Evolutionary conservation across 306 rosid genomes (phyloP).

Genomic region (Ammopiptanthus mongolicus): DNA sequence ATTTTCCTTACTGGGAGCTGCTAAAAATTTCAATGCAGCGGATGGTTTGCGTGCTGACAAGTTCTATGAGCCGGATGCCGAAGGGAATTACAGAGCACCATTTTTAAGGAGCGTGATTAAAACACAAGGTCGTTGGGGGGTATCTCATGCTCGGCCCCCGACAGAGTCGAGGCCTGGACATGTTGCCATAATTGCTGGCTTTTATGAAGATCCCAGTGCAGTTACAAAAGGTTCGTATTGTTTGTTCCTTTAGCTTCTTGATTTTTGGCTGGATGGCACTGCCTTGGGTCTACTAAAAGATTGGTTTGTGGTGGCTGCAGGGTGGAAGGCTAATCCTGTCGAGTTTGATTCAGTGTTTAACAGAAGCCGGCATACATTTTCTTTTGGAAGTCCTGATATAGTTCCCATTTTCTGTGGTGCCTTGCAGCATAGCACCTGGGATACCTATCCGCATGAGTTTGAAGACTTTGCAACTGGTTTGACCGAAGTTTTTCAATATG

Average conservation of each 20-base stretch:
- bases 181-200: conserved; percentile 82
- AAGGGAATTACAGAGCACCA: conserved; percentile 72
- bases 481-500: neutral
- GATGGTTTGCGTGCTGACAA: conserved; percentile 94
- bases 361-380: conserved; percentile 66
- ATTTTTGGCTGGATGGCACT: conserved; percentile 5
- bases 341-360: conserved; percentile 91
- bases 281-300: conserved; percentile 20
- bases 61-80: conserved; percentile 69
- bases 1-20: neutral
- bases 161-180: conserved; percentile 95
- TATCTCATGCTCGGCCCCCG: conserved; percentile 95
- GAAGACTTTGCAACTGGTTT: conserved; percentile 90
- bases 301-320: conserved; percentile 37
- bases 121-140: conserved; percentile 89
- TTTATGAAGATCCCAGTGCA: conserved; percentile 94
- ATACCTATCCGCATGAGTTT: conserved; percentile 70
- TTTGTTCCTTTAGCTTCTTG: neutral
- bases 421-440: conserved; percentile 84
- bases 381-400: conserved; percentile 88
- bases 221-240: conserved; percentile 67
- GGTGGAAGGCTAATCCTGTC: conserved; percentile 95
- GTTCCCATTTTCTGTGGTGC: conserved; percentile 85
- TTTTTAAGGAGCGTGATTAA: conserved; percentile 64
- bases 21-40: conserved; percentile 39